A percentile compares a stretch with the other conserved stretches of the same genome.
These are phyloP conservation scores for Ceratorhiza oryzae-sativae DNA, from an alignment of 1,284 basidiomycete genomes.

Conservation along the genomic window DNA sequence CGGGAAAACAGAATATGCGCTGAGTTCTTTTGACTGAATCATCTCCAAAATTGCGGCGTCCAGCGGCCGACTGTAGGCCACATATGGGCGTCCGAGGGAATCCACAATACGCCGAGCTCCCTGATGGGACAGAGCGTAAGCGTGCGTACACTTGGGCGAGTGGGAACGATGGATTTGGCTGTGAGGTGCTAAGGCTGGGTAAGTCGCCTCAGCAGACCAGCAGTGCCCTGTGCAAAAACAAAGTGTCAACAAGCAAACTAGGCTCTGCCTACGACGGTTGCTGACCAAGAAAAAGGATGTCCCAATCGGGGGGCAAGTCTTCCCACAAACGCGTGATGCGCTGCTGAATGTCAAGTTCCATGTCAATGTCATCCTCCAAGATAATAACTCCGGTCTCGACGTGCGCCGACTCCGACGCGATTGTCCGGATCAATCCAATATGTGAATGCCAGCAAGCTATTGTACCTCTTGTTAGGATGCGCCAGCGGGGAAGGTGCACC, in stretches of 20 bases:
- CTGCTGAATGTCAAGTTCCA: slow-evolving; percentile 59
- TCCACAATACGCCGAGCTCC: slow-evolving; percentile 31
- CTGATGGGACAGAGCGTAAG: slow-evolving; percentile 37
- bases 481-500: slow-evolving; percentile 36
- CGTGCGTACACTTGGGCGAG: slow-evolving; percentile 43
- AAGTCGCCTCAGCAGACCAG: slow-evolving; percentile 41
- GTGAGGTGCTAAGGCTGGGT: slow-evolving; percentile 36
- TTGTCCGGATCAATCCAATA: slow-evolving; percentile 57
- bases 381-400: slow-evolving; percentile 58
- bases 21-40: slow-evolving; percentile 45
- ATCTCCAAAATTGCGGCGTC: slow-evolving; percentile 50
- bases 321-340: slow-evolving; percentile 63
- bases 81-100: slow-evolving; percentile 36
- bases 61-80: slow-evolving; percentile 42
- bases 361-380: slow-evolving; percentile 83
- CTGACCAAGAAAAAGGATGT: slow-evolving; percentile 74
- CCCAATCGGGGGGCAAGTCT: slow-evolving; percentile 69
- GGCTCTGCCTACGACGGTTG: not conserved
- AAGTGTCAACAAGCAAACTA: not conserved
- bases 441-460: slow-evolving; percentile 82
- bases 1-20: slow-evolving; percentile 50
- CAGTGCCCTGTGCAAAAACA: slow-evolving; percentile 42
- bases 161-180: slow-evolving; percentile 40
- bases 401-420: slow-evolving; percentile 41
- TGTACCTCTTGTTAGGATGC: slow-evolving; percentile 60